Evolutionary conservation across 1,284 basidiomycete genomes (phyloP).

Genomic region (Ganoderma resinaceum): DNA sequence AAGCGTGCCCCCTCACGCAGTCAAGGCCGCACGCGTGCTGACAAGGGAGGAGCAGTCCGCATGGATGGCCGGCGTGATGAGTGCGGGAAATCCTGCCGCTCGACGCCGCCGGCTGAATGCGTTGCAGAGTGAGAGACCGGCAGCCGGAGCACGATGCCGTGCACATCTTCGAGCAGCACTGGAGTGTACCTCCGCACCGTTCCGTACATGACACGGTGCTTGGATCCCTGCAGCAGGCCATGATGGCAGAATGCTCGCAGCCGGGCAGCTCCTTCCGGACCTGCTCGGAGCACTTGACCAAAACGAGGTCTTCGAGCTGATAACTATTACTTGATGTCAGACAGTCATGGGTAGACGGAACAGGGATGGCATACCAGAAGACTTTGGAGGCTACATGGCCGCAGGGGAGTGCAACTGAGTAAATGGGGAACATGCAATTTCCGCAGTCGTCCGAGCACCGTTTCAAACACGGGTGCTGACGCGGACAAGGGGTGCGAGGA

Average conservation of each 20-base stretch:
- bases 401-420: slow-evolving; percentile 63
- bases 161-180: slow-evolving; percentile 64
- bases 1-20: slow-evolving; percentile 60
- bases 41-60: slow-evolving; percentile 63
- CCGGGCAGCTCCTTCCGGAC: slow-evolving; percentile 55
- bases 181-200: slow-evolving; percentile 51
- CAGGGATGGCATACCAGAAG: slow-evolving; percentile 54
- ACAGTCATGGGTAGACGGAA: not conserved
- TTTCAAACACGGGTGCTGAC: slow-evolving; percentile 66
- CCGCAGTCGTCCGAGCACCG: slow-evolving; percentile 64
- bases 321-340: slow-evolving; percentile 45
- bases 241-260: slow-evolving; percentile 62
- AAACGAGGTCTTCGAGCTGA: slow-evolving; percentile 50
- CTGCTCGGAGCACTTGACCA: slow-evolving; percentile 51
- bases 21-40: slow-evolving; percentile 59
- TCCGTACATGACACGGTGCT: slow-evolving; percentile 47
- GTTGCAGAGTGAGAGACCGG: slow-evolving; percentile 40
- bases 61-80: slow-evolving; percentile 56
- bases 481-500: slow-evolving; percentile 53
- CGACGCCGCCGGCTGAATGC: not conserved
- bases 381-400: slow-evolving; percentile 58
- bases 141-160: slow-evolving; percentile 58
- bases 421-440: slow-evolving; percentile 57
- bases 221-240: slow-evolving; percentile 56
- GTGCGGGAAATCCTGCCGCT: slow-evolving; percentile 36